Evolutionary conservation across 2,329 filamentous ascomycete genomes (phyloP), one percentile per base, ranked within the genome.

Genomic region (Aspergillus aculeatus): DNA sequence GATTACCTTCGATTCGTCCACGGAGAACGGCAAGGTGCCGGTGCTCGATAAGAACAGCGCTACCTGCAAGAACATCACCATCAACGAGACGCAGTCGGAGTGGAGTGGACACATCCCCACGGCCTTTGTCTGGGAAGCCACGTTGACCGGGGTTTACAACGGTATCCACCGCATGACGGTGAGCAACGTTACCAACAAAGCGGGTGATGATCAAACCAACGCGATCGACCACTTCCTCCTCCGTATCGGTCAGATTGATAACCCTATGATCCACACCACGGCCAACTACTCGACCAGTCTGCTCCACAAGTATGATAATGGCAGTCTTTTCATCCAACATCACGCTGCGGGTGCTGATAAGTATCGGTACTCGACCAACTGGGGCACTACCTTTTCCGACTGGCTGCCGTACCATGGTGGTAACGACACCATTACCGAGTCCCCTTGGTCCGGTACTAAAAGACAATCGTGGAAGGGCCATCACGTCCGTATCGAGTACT

Each of bases 401-500:
- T 88, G 86, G 86, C 67, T 77, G 24, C 70, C 78, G 10, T 88
- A 88, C 69, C 66, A 63, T 14, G 80, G 82, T 47, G 79, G 78
- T 4, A 83, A 83, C 55, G 76, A 75, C 10, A 79, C 78, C 19
- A 71, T 86, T 21, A 61, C 75, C 23, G 68, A 74, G 41, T 80
- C 82, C 60, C 62, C 74, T 2, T 88, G 86, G 86, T 78, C 77
- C 2, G 86, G 86, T 16, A 84, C 83, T 0, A 75, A 79, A 16
- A 64, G 75, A 2, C 86, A 88, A 68, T 69, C 70, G 47, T 89
- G 86, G 86, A 66, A 78, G 16, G 86, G 85, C 21, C 80, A 86
- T 38, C 86, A 88, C 65, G 77, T 88, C 35, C 80, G 82, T 24
- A 79, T 87, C 21, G 84, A 88, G 65, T 89, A 88, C 69, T 89